Conservation (phyloP, 805 yeast species). For the Cyberlindnera suaveolens region DNA sequence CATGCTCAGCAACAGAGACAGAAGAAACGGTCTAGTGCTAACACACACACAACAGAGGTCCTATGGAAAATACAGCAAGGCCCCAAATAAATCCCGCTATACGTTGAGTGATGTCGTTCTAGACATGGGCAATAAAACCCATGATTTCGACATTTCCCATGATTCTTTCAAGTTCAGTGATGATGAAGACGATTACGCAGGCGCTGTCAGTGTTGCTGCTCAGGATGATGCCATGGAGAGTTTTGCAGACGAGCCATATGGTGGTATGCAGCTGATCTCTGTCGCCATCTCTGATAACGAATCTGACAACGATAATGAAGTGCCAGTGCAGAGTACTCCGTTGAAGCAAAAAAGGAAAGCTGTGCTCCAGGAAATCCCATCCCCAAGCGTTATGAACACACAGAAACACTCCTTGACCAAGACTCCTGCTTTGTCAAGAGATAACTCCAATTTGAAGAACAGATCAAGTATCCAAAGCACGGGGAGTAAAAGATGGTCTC, state of each 20-base stretch:
- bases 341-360: conserved; percentile 9
- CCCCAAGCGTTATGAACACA: conserved; percentile 8
- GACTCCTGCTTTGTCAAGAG: conserved; percentile 15
- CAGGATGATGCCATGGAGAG: conserved; percentile 10
- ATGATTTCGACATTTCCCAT: conserved; percentile 20
- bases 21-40: conserved; percentile 22
- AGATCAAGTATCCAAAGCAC: conserved; percentile 15
- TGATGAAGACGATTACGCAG: conserved; percentile 6
- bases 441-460: conserved; percentile 19
- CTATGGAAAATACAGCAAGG: conserved; percentile 22
- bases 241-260: conserved; percentile 17
- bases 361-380: conserved; percentile 17
- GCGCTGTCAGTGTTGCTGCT: background rate
- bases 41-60: conserved; percentile 11
- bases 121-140: conserved; percentile 7
- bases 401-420: conserved; percentile 13
- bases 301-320: conserved; percentile 4
- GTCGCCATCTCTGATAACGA: conserved; percentile 23
- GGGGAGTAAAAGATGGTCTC: conserved; percentile 25
- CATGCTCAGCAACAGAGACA: conserved; percentile 19
- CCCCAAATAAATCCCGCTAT: conserved; percentile 17
- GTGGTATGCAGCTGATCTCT: conserved; percentile 14
- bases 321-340: conserved; percentile 4
- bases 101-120: conserved; percentile 20
- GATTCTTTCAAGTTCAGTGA: conserved; percentile 21